These are phyloP conservation scores for Boletus insuetus DNA, from an alignment of 768 basidiomycete species.

Conservation along the genomic window DNA sequence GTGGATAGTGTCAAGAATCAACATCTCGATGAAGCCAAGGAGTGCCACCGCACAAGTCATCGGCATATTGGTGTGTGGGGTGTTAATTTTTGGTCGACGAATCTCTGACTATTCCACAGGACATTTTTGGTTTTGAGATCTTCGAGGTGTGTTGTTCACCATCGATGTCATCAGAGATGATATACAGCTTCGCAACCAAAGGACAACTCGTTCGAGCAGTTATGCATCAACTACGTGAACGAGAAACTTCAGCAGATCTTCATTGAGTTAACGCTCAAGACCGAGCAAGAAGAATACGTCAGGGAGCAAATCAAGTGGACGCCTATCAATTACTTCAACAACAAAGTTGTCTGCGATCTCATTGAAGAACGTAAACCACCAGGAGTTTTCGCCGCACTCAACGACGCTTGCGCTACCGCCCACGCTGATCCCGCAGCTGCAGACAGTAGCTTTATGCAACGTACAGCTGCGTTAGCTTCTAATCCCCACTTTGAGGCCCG, in stretches of 20 bases:
- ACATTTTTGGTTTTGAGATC: slow-evolving; percentile 99
- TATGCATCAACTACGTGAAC: slow-evolving; percentile 99
- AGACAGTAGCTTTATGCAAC: slow-evolving; percentile 94
- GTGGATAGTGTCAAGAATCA: slow-evolving; percentile 97
- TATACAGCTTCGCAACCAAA: slow-evolving; percentile 35
- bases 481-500: slow-evolving; percentile 96
- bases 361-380: slow-evolving; percentile 97
- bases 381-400: slow-evolving; percentile 95
- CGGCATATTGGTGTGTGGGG: slow-evolving; percentile 73
- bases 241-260: slow-evolving; percentile 99
- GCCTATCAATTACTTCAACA: slow-evolving; percentile 98
- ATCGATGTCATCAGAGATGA: slow-evolving; percentile 1
- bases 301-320: slow-evolving; percentile 99
- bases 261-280: slow-evolving; percentile 97
- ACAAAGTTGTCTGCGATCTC: slow-evolving; percentile 96
- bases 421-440: slow-evolving; percentile 96
- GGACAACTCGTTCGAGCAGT: slow-evolving; percentile 96
- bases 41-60: slow-evolving; percentile 73
- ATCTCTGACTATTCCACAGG: slow-evolving; percentile 40
- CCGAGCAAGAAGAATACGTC: slow-evolving; percentile 99
- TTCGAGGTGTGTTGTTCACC: slow-evolving; percentile 62
- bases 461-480: slow-evolving; percentile 73
- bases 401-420: slow-evolving; percentile 98
- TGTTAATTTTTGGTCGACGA: background rate
- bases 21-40: slow-evolving; percentile 93